These are phyloP conservation scores for Rubroboletus satanas DNA, from an alignment of 768 basidiomycete genomes.

Conservation along the genomic window DNA sequence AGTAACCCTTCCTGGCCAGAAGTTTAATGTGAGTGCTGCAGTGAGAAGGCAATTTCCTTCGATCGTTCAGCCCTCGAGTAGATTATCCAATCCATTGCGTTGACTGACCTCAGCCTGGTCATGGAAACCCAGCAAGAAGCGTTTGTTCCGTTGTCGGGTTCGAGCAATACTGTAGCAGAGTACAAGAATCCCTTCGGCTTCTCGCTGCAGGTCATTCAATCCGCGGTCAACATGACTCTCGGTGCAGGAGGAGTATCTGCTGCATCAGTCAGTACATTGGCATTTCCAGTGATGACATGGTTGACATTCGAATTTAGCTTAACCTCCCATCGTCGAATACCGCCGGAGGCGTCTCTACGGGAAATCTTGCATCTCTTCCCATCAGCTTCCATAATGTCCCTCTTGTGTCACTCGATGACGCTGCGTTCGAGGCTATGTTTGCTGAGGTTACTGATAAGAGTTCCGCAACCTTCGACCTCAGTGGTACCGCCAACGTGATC, in stretches of 20 bases:
- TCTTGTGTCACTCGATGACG: constrained; percentile 52
- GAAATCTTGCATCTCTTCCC: constrained; percentile 56
- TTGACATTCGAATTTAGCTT: constrained; percentile 36
- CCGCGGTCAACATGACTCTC: constrained; percentile 53
- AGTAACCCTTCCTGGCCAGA: constrained; percentile 61
- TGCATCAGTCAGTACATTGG: constrained; percentile 43
- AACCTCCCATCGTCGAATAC: constrained; percentile 45
- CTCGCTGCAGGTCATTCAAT: constrained; percentile 58
- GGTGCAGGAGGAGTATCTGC: constrained; percentile 44
- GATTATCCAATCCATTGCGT: constrained; percentile 60
- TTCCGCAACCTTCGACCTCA: constrained; percentile 44
- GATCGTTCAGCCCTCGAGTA: constrained; percentile 19
- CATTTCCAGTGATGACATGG: neutral
- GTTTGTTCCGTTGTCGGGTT: constrained; percentile 59
- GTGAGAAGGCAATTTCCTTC: neutral
- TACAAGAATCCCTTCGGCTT: constrained; percentile 79
- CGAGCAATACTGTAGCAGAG: constrained; percentile 48
- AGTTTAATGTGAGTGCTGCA: constrained; percentile 40
- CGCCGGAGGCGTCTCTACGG: constrained; percentile 64
- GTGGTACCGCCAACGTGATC: constrained; percentile 54
- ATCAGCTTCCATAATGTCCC: constrained; percentile 56
- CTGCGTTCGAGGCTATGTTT: constrained; percentile 54
- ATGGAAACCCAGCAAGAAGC: constrained; percentile 51
- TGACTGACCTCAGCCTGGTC: constrained; percentile 53
- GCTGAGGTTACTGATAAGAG: constrained; percentile 52